Evolutionary conservation across 2,329 filamentous ascomycete genomes (phyloP), one percentile per base, ranked within the genome.

Genomic region (Paecilomyces formosus): DNA sequence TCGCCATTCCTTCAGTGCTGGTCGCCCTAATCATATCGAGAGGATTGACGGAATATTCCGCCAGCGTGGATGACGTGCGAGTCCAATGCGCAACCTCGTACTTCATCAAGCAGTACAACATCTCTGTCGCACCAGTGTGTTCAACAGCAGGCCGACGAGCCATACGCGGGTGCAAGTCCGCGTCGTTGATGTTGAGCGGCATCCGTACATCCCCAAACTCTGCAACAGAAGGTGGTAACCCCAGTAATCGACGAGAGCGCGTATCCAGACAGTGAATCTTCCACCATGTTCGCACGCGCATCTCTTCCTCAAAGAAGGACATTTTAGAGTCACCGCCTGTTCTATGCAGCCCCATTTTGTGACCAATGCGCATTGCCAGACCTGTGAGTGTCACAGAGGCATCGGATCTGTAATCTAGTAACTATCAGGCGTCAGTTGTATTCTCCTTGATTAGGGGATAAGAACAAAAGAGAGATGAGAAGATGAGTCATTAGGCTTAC

Each of bases 251-350:
- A 31, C 30, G 30, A 31, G 30, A 31, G 30, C 30, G 30, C 30
- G 30, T 9, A 8, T 31, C 30, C 8, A 31, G 30, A 12, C 30
- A 31, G 30, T 8, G 30, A 12, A 31, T 31, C 65, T 84, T 81
- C 85, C 84, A 87, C 86, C 86, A 89, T 21, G 88, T 76, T 6
- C 86, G 78, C 51, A 86, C 76, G n/a, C 85, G 80, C 78, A 88
- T 88, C 66, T 89, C 85, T 2, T 82, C 82, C 64, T 88, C 85
- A 63, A 87, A 87, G 0, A 85, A 83, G 0, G 81, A 76, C 1
- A 88, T 74, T 1, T 80, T 81, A 5, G 85, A 74, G 18, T 73
- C 70, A 60, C 81, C 79, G 35, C 84, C 85, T 60, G 88, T 85
- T 12, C 83, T 79, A 60, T 88, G 85, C 54, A 88, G 77, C 0